These are phyloP conservation scores for Santalum album DNA, from an alignment of 164 flowering plant species.

Conservation along the genomic window DNA sequence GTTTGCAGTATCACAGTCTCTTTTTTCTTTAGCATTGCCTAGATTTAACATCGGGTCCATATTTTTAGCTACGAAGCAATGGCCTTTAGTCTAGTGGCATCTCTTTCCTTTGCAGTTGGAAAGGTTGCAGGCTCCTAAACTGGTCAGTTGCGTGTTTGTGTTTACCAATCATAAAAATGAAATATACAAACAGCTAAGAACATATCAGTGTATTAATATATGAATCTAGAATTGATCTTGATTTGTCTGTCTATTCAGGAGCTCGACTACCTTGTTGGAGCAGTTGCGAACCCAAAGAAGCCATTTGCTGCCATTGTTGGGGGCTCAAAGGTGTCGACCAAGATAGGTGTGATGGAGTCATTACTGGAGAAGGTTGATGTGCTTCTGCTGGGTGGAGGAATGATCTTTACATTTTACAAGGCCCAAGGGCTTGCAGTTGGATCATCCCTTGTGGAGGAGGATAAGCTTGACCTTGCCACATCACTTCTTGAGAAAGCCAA, in stretches of 20 bases:
- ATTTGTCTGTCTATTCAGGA: slow-evolving; percentile 33
- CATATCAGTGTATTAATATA: no score
- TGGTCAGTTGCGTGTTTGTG: no score
- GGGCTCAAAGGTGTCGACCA: slow-evolving; percentile 79
- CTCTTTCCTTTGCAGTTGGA: no score
- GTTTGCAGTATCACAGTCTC: no score
- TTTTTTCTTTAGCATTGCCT: no score
- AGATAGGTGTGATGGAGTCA: slow-evolving; percentile 87
- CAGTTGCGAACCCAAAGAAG: slow-evolving; percentile 71
- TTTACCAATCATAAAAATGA: no score
- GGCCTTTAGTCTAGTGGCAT: no score
- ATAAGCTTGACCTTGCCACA: slow-evolving; percentile 74
- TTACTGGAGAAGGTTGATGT: slow-evolving; percentile 62
- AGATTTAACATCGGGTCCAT: no score
- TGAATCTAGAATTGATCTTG: not conserved
- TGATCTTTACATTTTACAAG: slow-evolving; percentile 91
- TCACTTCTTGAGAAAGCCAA: slow-evolving; percentile 79
- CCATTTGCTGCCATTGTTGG: slow-evolving; percentile 96
- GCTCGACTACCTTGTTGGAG: slow-evolving; percentile 87
- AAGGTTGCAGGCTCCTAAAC: no score
- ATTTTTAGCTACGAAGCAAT: no score
- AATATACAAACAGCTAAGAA: no score
- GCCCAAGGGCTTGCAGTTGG: slow-evolving; percentile 75
- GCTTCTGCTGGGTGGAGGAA: slow-evolving; percentile 79
- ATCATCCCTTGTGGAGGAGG: slow-evolving; percentile 85